These are phyloP conservation scores for Annulohypoxylon truncatum DNA, from an alignment of 2,329 filamentous ascomycete species.

Conservation along the genomic window DNA sequence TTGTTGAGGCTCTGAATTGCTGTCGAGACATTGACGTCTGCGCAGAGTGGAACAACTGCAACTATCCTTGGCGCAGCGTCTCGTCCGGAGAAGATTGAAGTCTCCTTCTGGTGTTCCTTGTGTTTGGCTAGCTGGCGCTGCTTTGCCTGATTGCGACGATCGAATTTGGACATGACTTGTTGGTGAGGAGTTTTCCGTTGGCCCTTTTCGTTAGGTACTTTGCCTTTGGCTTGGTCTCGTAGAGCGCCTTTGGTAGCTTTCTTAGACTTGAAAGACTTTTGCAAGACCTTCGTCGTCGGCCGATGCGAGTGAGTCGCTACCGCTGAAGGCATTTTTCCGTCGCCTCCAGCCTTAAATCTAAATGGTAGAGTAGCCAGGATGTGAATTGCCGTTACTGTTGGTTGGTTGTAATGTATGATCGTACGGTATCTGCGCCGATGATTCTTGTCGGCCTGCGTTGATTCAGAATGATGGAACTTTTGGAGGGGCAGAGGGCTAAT, in stretches of 20 bases:
- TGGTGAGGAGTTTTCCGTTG: constrained; percentile 91
- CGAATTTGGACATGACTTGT: constrained; percentile 96
- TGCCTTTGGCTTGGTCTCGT: constrained; percentile 88
- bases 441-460: not conserved
- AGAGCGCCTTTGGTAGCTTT: constrained; percentile 89
- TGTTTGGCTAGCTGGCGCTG: constrained; percentile 88
- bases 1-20: constrained; percentile 78
- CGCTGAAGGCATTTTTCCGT: constrained; percentile 79
- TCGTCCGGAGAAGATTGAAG: constrained; percentile 84
- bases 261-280: constrained; percentile 93
- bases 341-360: constrained; percentile 85
- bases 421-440: not conserved
- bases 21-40: constrained; percentile 73
- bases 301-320: constrained; percentile 84
- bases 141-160: constrained; percentile 93
- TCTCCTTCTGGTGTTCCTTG: constrained; percentile 82
- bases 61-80: constrained; percentile 90
- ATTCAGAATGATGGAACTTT: constrained; percentile 30
- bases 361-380: constrained; percentile 80
- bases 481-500: constrained; percentile 39
- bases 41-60: constrained; percentile 85
- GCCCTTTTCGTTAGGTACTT: constrained; percentile 78
- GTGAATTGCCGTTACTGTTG: constrained; percentile 38
- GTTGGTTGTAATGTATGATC: not conserved
- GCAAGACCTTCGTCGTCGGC: constrained; percentile 86